Evolutionary conservation across 768 basidiomycete genomes (phyloP), one percentile per base, ranked within the genome.

Genomic region (Tylopilus rubrobrunneus): DNA sequence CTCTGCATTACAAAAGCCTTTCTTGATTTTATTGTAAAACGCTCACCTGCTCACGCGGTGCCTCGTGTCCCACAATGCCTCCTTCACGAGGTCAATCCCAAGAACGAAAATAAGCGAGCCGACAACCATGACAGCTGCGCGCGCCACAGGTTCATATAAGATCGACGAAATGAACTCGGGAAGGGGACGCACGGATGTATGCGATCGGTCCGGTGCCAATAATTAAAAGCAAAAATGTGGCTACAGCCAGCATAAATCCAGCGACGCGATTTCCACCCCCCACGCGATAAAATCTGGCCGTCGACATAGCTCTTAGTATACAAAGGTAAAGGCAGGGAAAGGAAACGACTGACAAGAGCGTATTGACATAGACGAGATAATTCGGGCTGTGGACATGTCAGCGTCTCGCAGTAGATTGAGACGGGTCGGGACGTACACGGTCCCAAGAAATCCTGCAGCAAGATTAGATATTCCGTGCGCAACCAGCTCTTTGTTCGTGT

Each of bases 31-130:
- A 45, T 17, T 11, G 44, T n/a, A 25, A 7, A n/a, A 23, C 44
- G 74, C 80, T 56, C 68, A 89, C 78, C 79, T 75, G 77, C 84
- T 93, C 21, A 92, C 92, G 15, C 94, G 84, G 71, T 90, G 81
- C 44, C 92, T 76, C 10, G 95, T 95, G 71, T 99, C 96, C 95
- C 95, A 98, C 9, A 98, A 67, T 0, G 97, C 95, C 70, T 98
- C 96, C 63, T 95, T 96, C 39, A 92, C 83, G 37, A 99, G 83
- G 60, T 98, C 96, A 48, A 98, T 81, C 0, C 95, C 97, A 33
- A 98, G 79, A 9, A 97, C 93, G 60, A 93, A 95, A 57, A 98
- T 98, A 51, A 99, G 76, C 2, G 92, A 86, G 1, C 87, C 86
- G 14, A 98, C 93, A 5, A 96, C 86, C 82, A 92, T 86, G 31